phyloP scores from a whole-genome alignment of 2,329 filamentous ascomycete species.

The Capronia americana region DNA sequence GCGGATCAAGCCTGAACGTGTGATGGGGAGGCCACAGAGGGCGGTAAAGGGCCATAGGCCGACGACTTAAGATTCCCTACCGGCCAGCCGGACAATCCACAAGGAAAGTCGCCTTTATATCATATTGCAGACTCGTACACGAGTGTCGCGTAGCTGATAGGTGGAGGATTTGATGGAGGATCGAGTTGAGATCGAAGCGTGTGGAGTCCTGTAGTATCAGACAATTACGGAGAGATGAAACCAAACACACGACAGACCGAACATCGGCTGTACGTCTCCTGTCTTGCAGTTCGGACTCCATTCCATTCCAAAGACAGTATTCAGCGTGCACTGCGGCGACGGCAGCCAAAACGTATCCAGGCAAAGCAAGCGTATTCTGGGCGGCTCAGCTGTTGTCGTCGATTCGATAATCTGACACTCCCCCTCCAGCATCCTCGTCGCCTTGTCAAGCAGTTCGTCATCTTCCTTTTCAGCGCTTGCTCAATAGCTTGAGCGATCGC shows the following conservation, averaged over 20 bases:
- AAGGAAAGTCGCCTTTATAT: background rate
- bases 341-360: background rate
- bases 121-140: background rate
- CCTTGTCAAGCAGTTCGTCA: background rate
- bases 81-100: background rate
- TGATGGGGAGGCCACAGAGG: background rate
- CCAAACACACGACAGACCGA: background rate
- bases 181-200: background rate
- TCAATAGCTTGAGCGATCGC: background rate
- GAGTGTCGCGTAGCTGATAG: background rate
- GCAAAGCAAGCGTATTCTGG: background rate
- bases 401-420: background rate
- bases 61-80: background rate
- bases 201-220: background rate
- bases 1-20: background rate
- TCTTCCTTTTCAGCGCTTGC: background rate
- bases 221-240: background rate
- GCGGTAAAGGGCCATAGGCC: background rate
- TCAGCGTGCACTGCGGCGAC: background rate
- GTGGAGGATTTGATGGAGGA: background rate
- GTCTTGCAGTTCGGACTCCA: background rate
- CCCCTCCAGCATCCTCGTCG: background rate
- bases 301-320: background rate
- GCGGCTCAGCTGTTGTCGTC: background rate
- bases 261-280: background rate